phyloP scores from a whole-genome alignment of 495 filamentous ascomycete species.

The Aspergillus egyptiacus region DNA sequence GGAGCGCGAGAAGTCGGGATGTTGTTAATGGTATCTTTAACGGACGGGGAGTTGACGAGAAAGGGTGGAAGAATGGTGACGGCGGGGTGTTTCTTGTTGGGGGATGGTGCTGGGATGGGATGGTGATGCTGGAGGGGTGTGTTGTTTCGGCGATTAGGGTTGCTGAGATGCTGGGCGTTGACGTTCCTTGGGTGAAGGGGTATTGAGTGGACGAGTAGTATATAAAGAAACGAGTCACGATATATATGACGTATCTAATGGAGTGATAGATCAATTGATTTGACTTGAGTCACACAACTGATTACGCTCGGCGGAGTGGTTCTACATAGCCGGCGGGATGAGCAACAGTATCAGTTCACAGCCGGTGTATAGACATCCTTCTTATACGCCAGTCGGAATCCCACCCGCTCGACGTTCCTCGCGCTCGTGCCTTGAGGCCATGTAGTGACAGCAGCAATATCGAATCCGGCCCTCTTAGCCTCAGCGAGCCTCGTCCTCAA shows the following conservation, averaged over 20 bases:
- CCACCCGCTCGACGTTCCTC: slow-evolving; percentile 20
- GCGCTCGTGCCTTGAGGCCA: slow-evolving; percentile 14
- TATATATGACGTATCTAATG: no score
- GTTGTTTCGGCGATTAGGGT: slow-evolving; percentile 48
- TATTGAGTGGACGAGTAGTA: not conserved
- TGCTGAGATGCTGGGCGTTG: slow-evolving; percentile 42
- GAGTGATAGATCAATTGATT: no score
- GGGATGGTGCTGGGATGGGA: slow-evolving; percentile 60
- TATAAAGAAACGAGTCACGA: no score
- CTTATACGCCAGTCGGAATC: slow-evolving; percentile 20
- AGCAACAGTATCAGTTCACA: no score
- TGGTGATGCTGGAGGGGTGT: slow-evolving; percentile 57
- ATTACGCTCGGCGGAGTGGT: no score
- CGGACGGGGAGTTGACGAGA: slow-evolving; percentile 5
- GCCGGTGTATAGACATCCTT: no score
- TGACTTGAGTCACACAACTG: no score
- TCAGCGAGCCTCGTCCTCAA: slow-evolving; percentile 14
- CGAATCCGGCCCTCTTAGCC: slow-evolving; percentile 10
- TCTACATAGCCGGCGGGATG: no score
- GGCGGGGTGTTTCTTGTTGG: slow-evolving; percentile 47
- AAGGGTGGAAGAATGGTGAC: slow-evolving; percentile 45
- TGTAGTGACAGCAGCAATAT: slow-evolving; percentile 14
- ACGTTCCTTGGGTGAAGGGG: slow-evolving; percentile 32
- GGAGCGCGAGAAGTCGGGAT: slow-evolving; percentile 26
- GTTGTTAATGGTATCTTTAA: slow-evolving; percentile 33